Evolutionary conservation across 805 yeast species (phyloP), one percentile per base, ranked within the genome.

Genomic region (Torulaspora franciscae): DNA sequence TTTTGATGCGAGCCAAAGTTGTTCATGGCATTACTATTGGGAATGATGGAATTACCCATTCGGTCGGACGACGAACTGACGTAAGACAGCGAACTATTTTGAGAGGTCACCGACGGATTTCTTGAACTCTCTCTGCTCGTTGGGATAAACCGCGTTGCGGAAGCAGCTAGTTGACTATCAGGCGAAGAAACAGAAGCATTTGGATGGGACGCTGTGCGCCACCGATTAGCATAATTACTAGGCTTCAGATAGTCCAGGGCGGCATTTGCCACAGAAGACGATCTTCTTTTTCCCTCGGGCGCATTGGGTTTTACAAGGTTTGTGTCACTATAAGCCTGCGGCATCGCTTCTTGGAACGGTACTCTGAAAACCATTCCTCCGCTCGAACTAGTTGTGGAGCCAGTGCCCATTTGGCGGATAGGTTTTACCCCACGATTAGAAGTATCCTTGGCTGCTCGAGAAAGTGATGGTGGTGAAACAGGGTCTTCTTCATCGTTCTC

Each of bases 281-380:
- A 57, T 36, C 57, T 49, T 37, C 58, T 51, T 34, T 48, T 50
- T 28, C 49, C 50, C 14, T 48, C 40, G 35, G 45, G 42, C 7
- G 32, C 44, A 17, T 52, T 27, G 7, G 52, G 39, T 15, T 36
- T 42, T 4, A 32, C 47, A 40, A 37, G 43, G 19, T 41, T 43
- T 7, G 46, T 39, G 24, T 55, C 49, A 22, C 42, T 44, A 13
- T 50, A 32, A 5, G 63, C 43, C 9, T 49, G 48, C 6, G 48
- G 30, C 11, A 50, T 53, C 23, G 54, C 54, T 1, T 81, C 85
- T 57, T 81, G 87, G 58, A 83, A 84, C 0, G 91, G 91, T 11
- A 79, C 68, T 56, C 93, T 71, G 59, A 84, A 84, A 24, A 64
- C 57, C 66, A 65, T 59, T 13, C 69, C 69, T 32, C 57, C 59